Base-by-base conservation (phyloP, 805 yeast genomes). In the Saccharomycopsis amapae region DNA sequence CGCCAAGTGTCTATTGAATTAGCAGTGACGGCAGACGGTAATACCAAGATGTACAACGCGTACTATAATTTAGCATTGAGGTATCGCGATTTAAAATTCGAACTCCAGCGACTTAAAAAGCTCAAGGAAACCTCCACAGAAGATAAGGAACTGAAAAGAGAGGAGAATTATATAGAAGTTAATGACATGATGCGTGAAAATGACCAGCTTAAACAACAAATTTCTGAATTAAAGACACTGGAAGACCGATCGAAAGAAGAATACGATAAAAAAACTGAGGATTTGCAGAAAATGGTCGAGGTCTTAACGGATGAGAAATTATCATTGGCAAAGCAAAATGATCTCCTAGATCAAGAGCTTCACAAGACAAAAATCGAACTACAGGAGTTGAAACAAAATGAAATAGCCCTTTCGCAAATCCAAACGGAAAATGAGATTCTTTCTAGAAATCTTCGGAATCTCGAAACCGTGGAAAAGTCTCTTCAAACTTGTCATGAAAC, bases 1-100 rank as follows among this genome's bases (percentile, higher is more conserved):
- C n/a, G 24, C 10, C 26, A 38, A 5, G n/a, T 49, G n/a, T 25
- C 47, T 9, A 12, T 23, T 12, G 53, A 50, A 20, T 25, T 50
- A 9, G 45, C 50, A 7, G 25, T 33, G 15, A 43, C 40, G 23
- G 44, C 43, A 30, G 51, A 50, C 33, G 32, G 38, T 13, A 50
- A 50, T 31, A 42, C 39, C 7, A 31, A 28, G 22, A 45, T 50
- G 15, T 50, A 50, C 37, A 40, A 50, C 22, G 50, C 53, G 3
- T 47, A 46, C 15, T 50, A 50, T 34, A 40, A 36, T 25, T 20
- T 50, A 12, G 50, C 53, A 19, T 33, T 46, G 18, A 33, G 35
- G 10, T 50, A 46, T 20, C 24, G 53, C 13, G 35, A 38, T 13
- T 12, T 42, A 24, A 45, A 42, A 10, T 4, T 18, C 9, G 25